phyloP scores from a whole-genome alignment of 805 yeast species.

The Wickerhamiella azymoides region DNA sequence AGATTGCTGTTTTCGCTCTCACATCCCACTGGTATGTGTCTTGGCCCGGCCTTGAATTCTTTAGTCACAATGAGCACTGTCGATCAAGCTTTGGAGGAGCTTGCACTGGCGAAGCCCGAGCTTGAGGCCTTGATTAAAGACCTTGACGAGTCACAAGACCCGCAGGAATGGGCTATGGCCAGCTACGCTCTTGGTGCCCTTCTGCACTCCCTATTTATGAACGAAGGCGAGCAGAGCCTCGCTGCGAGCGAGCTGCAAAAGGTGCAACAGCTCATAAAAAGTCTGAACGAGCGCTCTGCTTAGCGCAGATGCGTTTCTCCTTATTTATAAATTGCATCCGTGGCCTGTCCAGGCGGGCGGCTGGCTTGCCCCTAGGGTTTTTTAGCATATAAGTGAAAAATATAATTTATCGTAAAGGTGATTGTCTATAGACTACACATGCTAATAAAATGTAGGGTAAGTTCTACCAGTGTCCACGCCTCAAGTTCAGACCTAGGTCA shows the following conservation, averaged over 20 bases:
- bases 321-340: too few relatives aligned
- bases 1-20: too few relatives aligned
- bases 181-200: conserved; percentile 5
- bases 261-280: background rate
- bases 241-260: conserved; percentile 4
- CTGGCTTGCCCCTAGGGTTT: too few relatives aligned
- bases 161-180: conserved; percentile 6
- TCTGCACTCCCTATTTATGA: conserved; percentile 1
- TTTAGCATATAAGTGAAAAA: too few relatives aligned
- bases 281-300: background rate
- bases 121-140: background rate
- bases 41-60: too few relatives aligned
- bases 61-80: background rate
- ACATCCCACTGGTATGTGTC: too few relatives aligned
- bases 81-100: background rate
- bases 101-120: background rate
- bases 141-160: conserved; percentile 4
- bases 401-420: too few relatives aligned
- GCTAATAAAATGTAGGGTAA: too few relatives aligned
- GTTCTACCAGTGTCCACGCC: too few relatives aligned
- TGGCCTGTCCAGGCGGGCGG: too few relatives aligned
- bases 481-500: conserved; percentile 15
- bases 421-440: too few relatives aligned
- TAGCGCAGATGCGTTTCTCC: too few relatives aligned
- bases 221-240: conserved; percentile 4